Evolutionary conservation across 305 asterid genomes (phyloP), one percentile per base, ranked within the genome.

Genomic region (Fraxinus sp.): DNA sequence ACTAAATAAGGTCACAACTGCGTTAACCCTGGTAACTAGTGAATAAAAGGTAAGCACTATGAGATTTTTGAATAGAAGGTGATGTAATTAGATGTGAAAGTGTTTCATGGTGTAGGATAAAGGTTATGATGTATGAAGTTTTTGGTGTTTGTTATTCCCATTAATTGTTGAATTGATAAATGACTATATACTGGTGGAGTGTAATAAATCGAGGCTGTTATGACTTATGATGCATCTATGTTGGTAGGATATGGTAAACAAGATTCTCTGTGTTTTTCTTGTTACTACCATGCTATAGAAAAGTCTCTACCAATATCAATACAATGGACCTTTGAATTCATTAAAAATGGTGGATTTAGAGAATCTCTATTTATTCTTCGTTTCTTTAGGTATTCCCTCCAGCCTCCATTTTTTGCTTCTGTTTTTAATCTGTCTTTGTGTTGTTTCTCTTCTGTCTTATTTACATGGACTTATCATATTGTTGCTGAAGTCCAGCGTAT

Each of bases 401-500:
- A 14, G 41, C 75, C 24, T 77, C 16, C 46, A 57, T 79, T 39
- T 57, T 35, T 59, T 84, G 52, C 44, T 71, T 41, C 76, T 62
- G 35, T 81, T 76, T 80, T 35, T 77, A 75, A 70, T 71, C 24
- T 36, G 57, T 30, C 52, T 32, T 32, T 46, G 26, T 64, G 14
- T 59, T 37, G 33, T 68, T 68, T 64, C 33, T 46, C 22, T 77
- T 26, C 13, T 79, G 64, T 75, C 52, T 78, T 62, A 14, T 28
- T 82, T 79, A 77, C 73, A 76, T 74, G 71, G 49, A 10, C 72
- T 26, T 80, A 32, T 68, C 75, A 52, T 78, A 41, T 84, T 76
- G 55, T 85, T 79, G 85, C 79, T 78, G 59, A 28, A 72, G 41
- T 70, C 32, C 77, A 59, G 41, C 5, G 1, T 28, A 30, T 70